Evolutionary conservation across 2,329 filamentous ascomycete genomes (phyloP).

Genomic region (Daldinia eschscholtzii): DNA sequence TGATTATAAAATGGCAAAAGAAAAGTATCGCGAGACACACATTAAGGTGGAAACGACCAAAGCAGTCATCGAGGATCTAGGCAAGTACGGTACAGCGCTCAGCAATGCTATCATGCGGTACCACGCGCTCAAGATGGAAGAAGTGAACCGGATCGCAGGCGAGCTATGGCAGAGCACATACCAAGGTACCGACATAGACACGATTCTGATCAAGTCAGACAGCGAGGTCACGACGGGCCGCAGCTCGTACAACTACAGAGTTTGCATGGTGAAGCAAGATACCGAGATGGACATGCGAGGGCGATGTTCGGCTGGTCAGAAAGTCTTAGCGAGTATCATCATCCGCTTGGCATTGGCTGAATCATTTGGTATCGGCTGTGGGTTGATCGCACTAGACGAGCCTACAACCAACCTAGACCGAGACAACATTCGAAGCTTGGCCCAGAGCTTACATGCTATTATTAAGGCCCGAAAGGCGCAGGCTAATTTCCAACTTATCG

Average conservation of each 20-base stretch:
- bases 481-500: slow-evolving; percentile 96
- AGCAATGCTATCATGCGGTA: slow-evolving; percentile 99
- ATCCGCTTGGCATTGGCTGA: slow-evolving; percentile 96
- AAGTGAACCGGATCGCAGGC: slow-evolving; percentile 93
- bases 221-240: slow-evolving; percentile 80
- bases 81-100: slow-evolving; percentile 83
- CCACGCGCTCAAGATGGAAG: slow-evolving; percentile 96
- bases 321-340: slow-evolving; percentile 96
- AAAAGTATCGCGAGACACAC: slow-evolving; percentile 86
- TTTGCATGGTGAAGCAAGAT: slow-evolving; percentile 97
- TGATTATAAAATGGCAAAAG: slow-evolving; percentile 85
- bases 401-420: slow-evolving; percentile 96
- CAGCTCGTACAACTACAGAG: slow-evolving; percentile 94
- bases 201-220: slow-evolving; percentile 93
- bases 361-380: slow-evolving; percentile 96
- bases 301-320: slow-evolving; percentile 95
- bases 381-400: slow-evolving; percentile 95
- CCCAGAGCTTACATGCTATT: slow-evolving; percentile 85
- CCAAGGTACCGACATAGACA: slow-evolving; percentile 96
- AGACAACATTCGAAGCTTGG: slow-evolving; percentile 93
- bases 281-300: slow-evolving; percentile 99
- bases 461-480: slow-evolving; percentile 86
- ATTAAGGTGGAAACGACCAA: slow-evolving; percentile 93
- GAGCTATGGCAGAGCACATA: slow-evolving; percentile 99
- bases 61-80: slow-evolving; percentile 91